Conservation (phyloP, 306 rosid genomes). For the Lathyrus sativus region DNA sequence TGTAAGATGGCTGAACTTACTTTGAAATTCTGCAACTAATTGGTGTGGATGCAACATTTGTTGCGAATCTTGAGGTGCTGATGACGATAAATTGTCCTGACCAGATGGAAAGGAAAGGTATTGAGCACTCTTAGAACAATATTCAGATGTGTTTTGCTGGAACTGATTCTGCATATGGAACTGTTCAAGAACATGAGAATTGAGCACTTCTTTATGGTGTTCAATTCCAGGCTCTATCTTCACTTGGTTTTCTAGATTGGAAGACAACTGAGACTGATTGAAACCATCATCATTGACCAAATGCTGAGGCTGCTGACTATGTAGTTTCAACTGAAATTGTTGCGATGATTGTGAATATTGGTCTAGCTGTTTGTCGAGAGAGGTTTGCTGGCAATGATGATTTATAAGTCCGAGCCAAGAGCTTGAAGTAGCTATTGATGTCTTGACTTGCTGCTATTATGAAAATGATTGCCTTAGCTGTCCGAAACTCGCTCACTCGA, state of each 20-base stretch:
- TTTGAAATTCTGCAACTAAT: constrained; percentile 62
- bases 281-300: constrained; percentile 60
- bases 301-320: constrained; percentile 66
- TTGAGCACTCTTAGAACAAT: too few relatives aligned
- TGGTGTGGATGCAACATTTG: too few relatives aligned
- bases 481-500: too few relatives aligned
- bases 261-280: constrained; percentile 62
- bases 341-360: constrained; percentile 61
- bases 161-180: constrained; percentile 75
- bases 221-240: constrained; percentile 72
- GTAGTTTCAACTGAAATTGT: constrained; percentile 62
- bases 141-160: too few relatives aligned
- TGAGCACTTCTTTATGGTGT: constrained; percentile 61
- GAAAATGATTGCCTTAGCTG: too few relatives aligned
- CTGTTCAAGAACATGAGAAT: constrained; percentile 61
- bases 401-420: too few relatives aligned
- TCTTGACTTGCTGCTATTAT: too few relatives aligned
- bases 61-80: too few relatives aligned
- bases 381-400: too few relatives aligned
- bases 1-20: constrained; percentile 61
- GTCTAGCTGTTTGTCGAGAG: constrained; percentile 66
- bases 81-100: too few relatives aligned
- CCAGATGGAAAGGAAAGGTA: too few relatives aligned
- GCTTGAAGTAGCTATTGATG: too few relatives aligned
- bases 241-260: constrained; percentile 60